Base-by-base conservation (phyloP, 805 yeast species). In the Myxozyma mucilagina region DNA sequence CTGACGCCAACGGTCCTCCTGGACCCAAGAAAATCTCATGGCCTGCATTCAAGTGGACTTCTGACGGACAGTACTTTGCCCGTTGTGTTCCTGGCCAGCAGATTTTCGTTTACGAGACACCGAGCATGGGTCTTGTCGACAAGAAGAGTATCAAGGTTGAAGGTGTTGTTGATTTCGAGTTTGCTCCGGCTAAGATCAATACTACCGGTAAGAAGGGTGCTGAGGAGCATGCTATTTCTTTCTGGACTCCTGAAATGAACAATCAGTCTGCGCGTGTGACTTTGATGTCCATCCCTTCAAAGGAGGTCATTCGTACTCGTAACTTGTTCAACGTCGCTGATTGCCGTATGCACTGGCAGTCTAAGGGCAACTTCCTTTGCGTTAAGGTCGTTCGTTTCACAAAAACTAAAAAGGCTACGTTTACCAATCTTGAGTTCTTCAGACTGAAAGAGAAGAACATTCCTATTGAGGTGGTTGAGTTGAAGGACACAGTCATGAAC, bases 11-110 rank as follows among this genome's bases (percentile, higher is more conserved):
- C 4, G 61, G 62, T 20, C 55, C 64, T 80, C 84, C 71, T 78
- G 87, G 72, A 86, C 85, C 71, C 78, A 82, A 82, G 76, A 84
- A 82, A 77, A 84, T 81, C 61, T 83, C 86, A 85, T 94, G 99
- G 99, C 99, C 99, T 52, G 84, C 93, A 71, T 86, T 94, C 74
- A 91, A 91, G 78, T 94, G 98, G 98, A 90, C 97, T 48, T 81
- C 78, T 70, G 96, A 94, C 77, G 96, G 90, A 76, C 86, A 84
- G 75, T 94, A 86, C 80, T 89, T 96, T 78, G 98, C 97, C 57
- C 87, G 99, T 79, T 84, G 90, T 76, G 93, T 94, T 55, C 97
- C 96, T 57, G 94, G 89, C 64, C 79, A 74, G 66, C 96, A 96
- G 39, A 80, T 94, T 68, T 92, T 96, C 53, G 84, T 94, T 67